These are phyloP conservation scores for Boletus vermiculosoides DNA, from an alignment of 768 basidiomycete species.

Conservation along the genomic window DNA sequence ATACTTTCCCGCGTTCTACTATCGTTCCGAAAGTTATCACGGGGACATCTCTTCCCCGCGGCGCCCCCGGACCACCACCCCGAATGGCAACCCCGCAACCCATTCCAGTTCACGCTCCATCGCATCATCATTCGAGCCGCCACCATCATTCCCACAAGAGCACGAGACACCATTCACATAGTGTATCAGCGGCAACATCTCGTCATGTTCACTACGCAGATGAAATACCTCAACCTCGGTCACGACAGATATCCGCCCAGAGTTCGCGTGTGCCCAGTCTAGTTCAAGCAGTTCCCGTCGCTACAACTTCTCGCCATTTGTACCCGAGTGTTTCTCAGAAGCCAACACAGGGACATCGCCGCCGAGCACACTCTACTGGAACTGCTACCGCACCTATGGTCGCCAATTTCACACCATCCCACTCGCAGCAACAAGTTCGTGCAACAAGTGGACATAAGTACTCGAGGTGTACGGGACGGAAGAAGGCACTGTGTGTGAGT, in stretches of 20 bases:
- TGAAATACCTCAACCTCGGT: slow-evolving; percentile 4
- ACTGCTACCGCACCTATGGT: background rate
- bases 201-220: slow-evolving; percentile 31
- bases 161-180: slow-evolving; percentile 5
- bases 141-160: background rate
- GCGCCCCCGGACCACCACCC: background rate
- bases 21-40: background rate
- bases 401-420: slow-evolving; percentile 4
- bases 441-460: slow-evolving; percentile 34
- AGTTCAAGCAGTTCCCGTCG: background rate
- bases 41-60: background rate
- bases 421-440: slow-evolving; percentile 3
- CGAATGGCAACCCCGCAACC: slow-evolving; percentile 5
- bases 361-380: slow-evolving; percentile 24
- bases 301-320: slow-evolving; percentile 1
- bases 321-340: slow-evolving; percentile 4
- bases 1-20: slow-evolving; percentile 30
- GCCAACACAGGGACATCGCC: slow-evolving; percentile 14
- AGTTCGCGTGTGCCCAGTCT: background rate
- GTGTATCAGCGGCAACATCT: slow-evolving; percentile 16
- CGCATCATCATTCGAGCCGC: slow-evolving; percentile 6
- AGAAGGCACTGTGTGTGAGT: slow-evolving; percentile 50
- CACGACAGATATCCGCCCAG: slow-evolving; percentile 11
- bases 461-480: slow-evolving; percentile 49
- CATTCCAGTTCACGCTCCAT: slow-evolving; percentile 1